A percentile compares a stretch with the other conserved stretches of the same genome.
Evolutionary conservation across 257 asterid genomes (phyloP).

Genomic region (Solanum tarapatanum): DNA sequence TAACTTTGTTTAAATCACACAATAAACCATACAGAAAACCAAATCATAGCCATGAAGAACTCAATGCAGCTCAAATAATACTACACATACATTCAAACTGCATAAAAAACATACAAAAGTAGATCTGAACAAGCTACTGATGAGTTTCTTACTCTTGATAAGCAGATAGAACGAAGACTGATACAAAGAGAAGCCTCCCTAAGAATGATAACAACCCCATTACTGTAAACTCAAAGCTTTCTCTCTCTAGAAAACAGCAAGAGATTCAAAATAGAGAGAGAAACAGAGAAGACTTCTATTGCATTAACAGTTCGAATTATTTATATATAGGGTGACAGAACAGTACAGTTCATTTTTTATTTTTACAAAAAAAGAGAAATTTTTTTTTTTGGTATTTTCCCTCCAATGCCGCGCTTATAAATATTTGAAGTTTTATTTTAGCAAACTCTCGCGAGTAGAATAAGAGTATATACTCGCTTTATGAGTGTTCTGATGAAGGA

Average conservation of each 20-base stretch:
- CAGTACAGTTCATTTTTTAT: not conserved
- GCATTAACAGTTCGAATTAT: not conserved
- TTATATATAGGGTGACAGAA: not conserved
- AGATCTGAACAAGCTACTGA: conserved; percentile 34
- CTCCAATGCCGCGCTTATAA: not conserved
- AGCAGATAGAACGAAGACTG: conserved; percentile 83
- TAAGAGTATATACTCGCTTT: not conserved
- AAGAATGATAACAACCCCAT: conserved; percentile 74
- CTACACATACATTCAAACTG: not conserved
- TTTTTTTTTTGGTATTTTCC: not conserved
- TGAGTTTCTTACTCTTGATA: conserved; percentile 67
- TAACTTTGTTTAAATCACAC: not conserved
- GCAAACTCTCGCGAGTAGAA: not conserved
- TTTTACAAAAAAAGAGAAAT: not conserved
- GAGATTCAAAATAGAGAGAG: conserved; percentile 18
- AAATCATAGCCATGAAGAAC: not conserved
- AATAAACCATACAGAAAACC: not conserved
- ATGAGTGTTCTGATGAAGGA: not conserved
- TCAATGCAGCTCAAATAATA: not conserved
- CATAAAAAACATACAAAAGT: not conserved
- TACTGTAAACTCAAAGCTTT: conserved; percentile 1
- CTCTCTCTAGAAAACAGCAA: conserved; percentile 7
- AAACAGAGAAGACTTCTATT: not conserved
- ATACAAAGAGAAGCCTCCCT: conserved; percentile 83
- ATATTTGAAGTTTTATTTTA: not conserved